phyloP scores from a whole-genome alignment of 2,329 filamentous ascomycete species.

The Colletotrichum caudatum region DNA sequence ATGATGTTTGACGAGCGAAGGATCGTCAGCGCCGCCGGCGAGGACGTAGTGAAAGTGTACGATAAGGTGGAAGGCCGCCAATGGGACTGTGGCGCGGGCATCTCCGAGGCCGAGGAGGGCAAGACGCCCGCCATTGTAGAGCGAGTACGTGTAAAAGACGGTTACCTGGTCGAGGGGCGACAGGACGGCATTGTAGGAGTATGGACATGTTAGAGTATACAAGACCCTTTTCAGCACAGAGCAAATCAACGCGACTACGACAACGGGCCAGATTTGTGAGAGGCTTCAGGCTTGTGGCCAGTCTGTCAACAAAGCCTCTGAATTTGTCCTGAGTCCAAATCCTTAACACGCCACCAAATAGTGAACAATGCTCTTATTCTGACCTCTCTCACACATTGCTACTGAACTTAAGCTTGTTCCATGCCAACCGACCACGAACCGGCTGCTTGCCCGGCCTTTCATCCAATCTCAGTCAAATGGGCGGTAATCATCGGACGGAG shows the following conservation, averaged over 20 bases:
- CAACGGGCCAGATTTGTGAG: background rate
- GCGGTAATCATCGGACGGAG: conserved; percentile 24
- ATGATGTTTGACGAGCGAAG: conserved; percentile 97
- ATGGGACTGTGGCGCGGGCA: conserved; percentile 94
- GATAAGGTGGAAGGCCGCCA: conserved; percentile 96
- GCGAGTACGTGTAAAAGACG: conserved; percentile 89
- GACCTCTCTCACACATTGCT: background rate
- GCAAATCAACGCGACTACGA: conserved; percentile 36
- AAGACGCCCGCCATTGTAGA: conserved; percentile 79
- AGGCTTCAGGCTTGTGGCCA: background rate
- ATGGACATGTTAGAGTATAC: conserved; percentile 76
- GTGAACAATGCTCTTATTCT: background rate
- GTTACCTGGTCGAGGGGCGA: conserved; percentile 91
- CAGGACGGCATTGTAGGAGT: conserved; percentile 89
- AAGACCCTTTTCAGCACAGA: conserved; percentile 33
- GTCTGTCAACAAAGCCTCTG: background rate
- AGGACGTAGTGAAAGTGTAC: conserved; percentile 96
- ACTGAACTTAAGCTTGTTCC: no score
- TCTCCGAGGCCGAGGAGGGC: conserved; percentile 74
- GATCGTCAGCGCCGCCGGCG: conserved; percentile 90
- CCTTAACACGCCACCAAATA: background rate
- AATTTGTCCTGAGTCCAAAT: background rate
- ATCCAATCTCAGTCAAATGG: conserved; percentile 21
- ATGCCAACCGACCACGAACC: background rate
- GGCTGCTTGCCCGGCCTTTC: background rate